Evolutionary conservation across 306 rosid genomes (phyloP).

Genomic region (Cicer cuneatum): DNA sequence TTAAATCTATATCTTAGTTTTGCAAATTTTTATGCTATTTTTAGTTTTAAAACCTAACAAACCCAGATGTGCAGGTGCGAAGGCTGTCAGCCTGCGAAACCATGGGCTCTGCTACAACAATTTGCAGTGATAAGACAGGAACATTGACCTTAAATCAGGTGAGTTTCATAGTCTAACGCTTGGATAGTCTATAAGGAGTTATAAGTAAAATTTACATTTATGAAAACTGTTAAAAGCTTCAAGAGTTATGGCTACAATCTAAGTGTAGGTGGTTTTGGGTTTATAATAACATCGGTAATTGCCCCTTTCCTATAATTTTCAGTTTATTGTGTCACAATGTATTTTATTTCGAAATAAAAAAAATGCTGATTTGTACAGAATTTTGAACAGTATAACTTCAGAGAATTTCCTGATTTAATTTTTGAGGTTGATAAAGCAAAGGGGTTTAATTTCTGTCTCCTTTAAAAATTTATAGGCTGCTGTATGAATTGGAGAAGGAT

Average conservation of each 20-base stretch:
- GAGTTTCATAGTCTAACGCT: conserved; percentile 30
- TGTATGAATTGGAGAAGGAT: conserved; percentile 36
- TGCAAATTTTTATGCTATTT: conserved; percentile 36
- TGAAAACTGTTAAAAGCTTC: conserved; percentile 35
- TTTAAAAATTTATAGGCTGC: conserved; percentile 28
- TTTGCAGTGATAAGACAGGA: conserved; percentile 99
- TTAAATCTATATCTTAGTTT: conserved; percentile 20
- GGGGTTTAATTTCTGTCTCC: conserved; percentile 32
- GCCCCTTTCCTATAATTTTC: conserved; percentile 24
- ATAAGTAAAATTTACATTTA: conserved; percentile 31
- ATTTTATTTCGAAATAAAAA: neutral
- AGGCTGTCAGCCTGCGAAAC: conserved; percentile 98
- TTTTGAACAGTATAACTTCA: conserved; percentile 32
- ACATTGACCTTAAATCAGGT: conserved; percentile 94
- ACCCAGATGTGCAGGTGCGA: conserved; percentile 68
- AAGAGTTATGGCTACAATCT: conserved; percentile 10
- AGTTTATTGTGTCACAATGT: neutral
- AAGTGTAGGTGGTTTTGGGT: conserved; percentile 39
- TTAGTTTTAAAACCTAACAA: conserved; percentile 45
- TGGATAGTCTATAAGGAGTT: conserved; percentile 30
- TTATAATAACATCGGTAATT: conserved; percentile 29
- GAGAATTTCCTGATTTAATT: conserved; percentile 20
- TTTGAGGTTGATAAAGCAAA: conserved; percentile 27
- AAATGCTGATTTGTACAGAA: conserved; percentile 3
- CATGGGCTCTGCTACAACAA: conserved; percentile 98